Base-by-base conservation (phyloP, 2,329 filamentous ascomycete genomes). In the Thermomyces lanuginosus region DNA sequence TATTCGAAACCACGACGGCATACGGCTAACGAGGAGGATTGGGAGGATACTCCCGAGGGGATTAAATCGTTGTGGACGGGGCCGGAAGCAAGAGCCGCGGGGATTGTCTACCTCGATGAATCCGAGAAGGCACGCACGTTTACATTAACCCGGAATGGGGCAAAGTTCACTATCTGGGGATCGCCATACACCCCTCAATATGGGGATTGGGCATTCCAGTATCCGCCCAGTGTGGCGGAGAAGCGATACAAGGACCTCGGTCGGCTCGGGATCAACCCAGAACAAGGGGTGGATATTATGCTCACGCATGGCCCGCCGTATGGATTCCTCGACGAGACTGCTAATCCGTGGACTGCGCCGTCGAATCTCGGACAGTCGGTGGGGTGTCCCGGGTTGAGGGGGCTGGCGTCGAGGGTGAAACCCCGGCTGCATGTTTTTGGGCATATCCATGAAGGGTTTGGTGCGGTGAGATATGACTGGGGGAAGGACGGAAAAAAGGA, bases 371-470 rank as follows among this genome's bases (percentile, higher is more conserved):
- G 1, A 42, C 41, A 49, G 13, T 39, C 48, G 11, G 66, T 64
- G 1, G 72, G 72, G 0, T 74, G 70, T 43, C 49, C 58, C 24
- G 58, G 64, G 38, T 48, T 76, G 1, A 51, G 66, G 1, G 47
- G 51, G 1, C 69, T 69, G 0, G 48, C 64, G 2, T 46, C 53
- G 27, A 53, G 66, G 4, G 60, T 58, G 6, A 53, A 51, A 26
- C 71, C 71, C 0, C 43, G 48, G 3, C 26, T 75, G n/a, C 65
- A 73, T 41, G 66, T 66, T 35, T 76, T 72, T 40, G 69, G 70
- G 0, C 69, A 74, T 47, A 72, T 73, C 10, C 68, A 72, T 39
- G 64, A 68, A 39, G 64, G 52, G 0, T 60, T 61, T 45, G 64
- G 63, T 10, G 59, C 55, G 3, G 42, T 49, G 35, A 45, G 61